Evolutionary conservation across 225 moss, liverwort and hornwort species (phyloP).

Genomic region (Bryum argenteum): DNA sequence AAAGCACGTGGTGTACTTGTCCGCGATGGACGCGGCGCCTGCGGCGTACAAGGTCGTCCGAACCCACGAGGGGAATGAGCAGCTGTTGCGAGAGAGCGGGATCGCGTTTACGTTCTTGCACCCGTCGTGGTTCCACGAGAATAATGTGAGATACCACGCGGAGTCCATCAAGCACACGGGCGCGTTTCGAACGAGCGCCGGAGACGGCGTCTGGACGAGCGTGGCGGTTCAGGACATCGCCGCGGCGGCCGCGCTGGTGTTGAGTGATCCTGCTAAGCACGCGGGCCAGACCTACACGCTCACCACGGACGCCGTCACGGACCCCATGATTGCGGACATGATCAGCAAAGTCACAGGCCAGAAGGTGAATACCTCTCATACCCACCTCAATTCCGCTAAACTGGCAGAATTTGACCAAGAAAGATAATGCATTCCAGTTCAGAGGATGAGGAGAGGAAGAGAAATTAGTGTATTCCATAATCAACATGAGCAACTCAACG

Average conservation of each 20-base stretch:
- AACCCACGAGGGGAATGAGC: constrained; percentile 39
- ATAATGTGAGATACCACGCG: neutral
- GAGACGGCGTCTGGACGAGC: constrained; percentile 35
- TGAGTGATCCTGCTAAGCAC: constrained; percentile 20
- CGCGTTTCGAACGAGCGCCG: constrained; percentile 38
- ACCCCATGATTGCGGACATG: constrained; percentile 32
- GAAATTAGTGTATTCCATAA: too few species aligned
- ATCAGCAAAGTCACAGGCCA: constrained; percentile 28
- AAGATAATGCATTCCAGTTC: too few species aligned
- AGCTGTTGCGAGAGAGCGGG: constrained; percentile 14
- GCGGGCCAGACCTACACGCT: constrained; percentile 30
- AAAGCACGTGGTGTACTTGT: constrained; percentile 41
- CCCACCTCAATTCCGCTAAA: too few species aligned
- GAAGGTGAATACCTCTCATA: constrained; percentile 9
- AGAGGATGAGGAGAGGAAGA: too few species aligned
- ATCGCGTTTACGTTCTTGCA: constrained; percentile 34
- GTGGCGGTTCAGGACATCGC: constrained; percentile 45
- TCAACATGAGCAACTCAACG: too few species aligned
- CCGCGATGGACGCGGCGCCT: constrained; percentile 23
- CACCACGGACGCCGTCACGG: constrained; percentile 28
- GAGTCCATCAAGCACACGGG: constrained; percentile 17
- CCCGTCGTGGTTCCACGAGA: constrained; percentile 43
- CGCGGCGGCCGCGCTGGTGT: constrained; percentile 25
- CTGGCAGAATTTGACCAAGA: too few species aligned
- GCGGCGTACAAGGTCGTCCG: neutral